Evolutionary conservation across 345 rosid species (phyloP).

Genomic region (Populus alba): DNA sequence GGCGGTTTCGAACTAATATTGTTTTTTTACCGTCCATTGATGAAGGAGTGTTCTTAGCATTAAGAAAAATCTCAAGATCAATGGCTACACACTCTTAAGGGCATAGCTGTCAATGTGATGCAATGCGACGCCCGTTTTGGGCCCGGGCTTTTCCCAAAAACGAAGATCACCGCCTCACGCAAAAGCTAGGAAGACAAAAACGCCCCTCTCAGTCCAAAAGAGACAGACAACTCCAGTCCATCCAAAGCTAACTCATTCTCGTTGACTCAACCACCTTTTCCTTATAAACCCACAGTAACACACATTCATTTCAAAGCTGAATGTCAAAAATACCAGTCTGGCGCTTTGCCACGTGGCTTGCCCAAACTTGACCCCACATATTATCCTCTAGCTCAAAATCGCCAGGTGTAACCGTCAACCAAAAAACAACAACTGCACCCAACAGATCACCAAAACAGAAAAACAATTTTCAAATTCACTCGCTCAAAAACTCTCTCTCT

Average conservation of each 20-base stretch:
- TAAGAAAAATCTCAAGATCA: not conserved
- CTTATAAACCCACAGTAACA: not conserved
- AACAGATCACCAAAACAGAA: slow-evolving; percentile 2
- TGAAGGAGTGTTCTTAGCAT: too few species aligned
- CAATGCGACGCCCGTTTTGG: not conserved
- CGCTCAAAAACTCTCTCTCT: not conserved
- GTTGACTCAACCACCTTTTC: not conserved
- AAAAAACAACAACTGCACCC: slow-evolving; percentile 36
- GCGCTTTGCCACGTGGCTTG: not conserved
- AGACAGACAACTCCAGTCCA: not conserved
- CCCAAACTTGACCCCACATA: not conserved
- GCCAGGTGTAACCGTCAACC: slow-evolving; percentile 50
- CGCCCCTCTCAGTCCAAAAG: not conserved
- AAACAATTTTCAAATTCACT: slow-evolving; percentile 1
- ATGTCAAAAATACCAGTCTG: not conserved
- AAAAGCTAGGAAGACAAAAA: not conserved
- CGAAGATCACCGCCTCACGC: not conserved
- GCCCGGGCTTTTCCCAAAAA: not conserved
- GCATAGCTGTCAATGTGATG: not conserved
- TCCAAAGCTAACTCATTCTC: not conserved
- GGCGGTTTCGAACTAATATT: too few species aligned
- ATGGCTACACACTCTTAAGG: not conserved
- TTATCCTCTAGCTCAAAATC: not conserved
- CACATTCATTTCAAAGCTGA: too few species aligned
- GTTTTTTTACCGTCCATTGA: too few species aligned